These are phyloP conservation scores for Oldenlandia corymbosa DNA, from an alignment of 257 asterid species.

Conservation along the genomic window DNA sequence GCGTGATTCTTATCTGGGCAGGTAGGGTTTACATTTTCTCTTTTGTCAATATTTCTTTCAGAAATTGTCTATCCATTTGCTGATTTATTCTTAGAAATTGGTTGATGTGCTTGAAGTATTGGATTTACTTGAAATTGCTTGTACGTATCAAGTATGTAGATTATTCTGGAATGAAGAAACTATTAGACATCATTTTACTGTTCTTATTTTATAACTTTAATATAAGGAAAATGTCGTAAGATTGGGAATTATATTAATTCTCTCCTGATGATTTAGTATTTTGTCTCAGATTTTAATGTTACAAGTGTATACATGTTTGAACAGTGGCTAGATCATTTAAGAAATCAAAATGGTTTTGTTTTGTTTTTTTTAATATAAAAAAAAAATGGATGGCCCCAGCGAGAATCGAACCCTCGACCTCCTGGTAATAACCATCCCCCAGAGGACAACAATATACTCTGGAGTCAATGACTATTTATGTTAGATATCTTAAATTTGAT, in stretches of 20 bases:
- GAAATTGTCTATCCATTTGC: conserved; percentile 4
- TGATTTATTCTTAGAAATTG: not conserved
- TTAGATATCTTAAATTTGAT: not conserved
- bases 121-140: not conserved
- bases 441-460: too few relatives aligned
- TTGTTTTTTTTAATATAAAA: too few relatives aligned
- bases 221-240: too few relatives aligned
- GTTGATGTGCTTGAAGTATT: not conserved
- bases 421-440: too few relatives aligned
- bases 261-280: not conserved
- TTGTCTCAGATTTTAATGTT: not conserved
- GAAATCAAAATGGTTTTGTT: not conserved
- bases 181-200: not conserved
- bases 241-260: too few relatives aligned
- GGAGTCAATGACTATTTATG: too few relatives aligned
- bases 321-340: not conserved
- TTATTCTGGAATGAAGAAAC: not conserved
- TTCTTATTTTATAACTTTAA: not conserved
- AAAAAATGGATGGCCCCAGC: too few relatives aligned
- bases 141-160: not conserved
- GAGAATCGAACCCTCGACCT: too few relatives aligned
- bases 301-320: not conserved
- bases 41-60: not conserved
- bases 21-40: conserved; percentile 36
- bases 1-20: conserved; percentile 71